Conservation (phyloP, 2,329 filamentous ascomycete species). For the Xylariaceae sp. region DNA sequence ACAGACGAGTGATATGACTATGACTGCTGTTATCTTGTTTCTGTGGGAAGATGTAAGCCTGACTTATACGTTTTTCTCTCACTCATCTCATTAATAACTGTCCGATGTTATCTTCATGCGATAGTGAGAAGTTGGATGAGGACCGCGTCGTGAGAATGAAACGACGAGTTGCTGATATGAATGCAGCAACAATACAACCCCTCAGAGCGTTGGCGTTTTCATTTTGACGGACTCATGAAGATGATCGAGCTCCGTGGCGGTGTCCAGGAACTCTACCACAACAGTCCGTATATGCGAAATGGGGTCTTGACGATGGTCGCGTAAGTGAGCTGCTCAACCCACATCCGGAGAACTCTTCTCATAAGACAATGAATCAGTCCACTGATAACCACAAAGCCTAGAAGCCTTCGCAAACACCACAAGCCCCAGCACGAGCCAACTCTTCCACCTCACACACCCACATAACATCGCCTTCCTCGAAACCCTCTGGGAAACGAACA, state of each 20-base stretch:
- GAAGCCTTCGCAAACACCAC: slow-evolving; percentile 33
- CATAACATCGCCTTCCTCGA: slow-evolving; percentile 25
- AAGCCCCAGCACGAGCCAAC: slow-evolving; percentile 29
- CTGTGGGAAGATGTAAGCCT: slow-evolving; percentile 30
- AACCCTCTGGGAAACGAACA: slow-evolving; percentile 17
- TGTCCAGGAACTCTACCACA: slow-evolving; percentile 15
- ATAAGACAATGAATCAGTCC: neutral
- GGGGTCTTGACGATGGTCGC: slow-evolving; percentile 21
- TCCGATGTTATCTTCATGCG: neutral
- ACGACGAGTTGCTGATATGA: neutral
- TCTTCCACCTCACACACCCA: slow-evolving; percentile 16
- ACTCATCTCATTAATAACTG: neutral
- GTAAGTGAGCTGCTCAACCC: slow-evolving; percentile 21
- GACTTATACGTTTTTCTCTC: neutral
- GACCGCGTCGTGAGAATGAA: too few species aligned
- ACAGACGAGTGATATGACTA: slow-evolving; percentile 23
- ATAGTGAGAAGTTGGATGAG: too few species aligned
- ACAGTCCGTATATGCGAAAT: slow-evolving; percentile 12
- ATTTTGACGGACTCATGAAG: slow-evolving; percentile 29
- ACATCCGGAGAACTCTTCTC: too few species aligned
- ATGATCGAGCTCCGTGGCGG: slow-evolving; percentile 32
- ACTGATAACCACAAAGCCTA: slow-evolving; percentile 18
- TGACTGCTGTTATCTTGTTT: slow-evolving; percentile 29
- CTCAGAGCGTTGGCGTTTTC: slow-evolving; percentile 29
- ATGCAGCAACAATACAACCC: slow-evolving; percentile 16